These are phyloP conservation scores for Vinca major DNA, from an alignment of 305 asterid genomes.

Conservation along the genomic window DNA sequence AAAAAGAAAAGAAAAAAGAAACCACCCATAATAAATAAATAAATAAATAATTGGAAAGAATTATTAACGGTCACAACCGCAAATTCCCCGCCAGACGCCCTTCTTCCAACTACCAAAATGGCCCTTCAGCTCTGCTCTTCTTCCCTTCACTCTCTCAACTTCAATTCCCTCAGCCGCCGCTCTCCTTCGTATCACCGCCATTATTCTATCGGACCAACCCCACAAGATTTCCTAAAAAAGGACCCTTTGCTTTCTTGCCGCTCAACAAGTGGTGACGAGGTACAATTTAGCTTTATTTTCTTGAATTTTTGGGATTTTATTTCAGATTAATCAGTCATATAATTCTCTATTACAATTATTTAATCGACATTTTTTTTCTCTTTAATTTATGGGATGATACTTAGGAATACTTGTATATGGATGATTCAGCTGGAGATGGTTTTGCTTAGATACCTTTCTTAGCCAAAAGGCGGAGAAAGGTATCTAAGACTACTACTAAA, in stretches of 20 bases:
- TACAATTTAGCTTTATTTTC: constrained; percentile 8
- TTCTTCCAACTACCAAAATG: background rate
- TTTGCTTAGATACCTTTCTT: constrained; percentile 57
- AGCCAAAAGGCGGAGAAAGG: too few species aligned
- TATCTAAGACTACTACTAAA: too few species aligned
- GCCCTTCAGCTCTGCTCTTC: constrained; percentile 28
- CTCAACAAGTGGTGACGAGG: constrained; percentile 51
- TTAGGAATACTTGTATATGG: constrained; percentile 61
- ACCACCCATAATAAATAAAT: too few species aligned
- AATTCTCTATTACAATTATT: too few species aligned
- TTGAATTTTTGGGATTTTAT: background rate
- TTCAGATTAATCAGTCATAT: too few species aligned
- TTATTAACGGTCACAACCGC: constrained; percentile 39
- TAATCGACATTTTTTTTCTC: background rate
- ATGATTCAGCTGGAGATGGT: constrained; percentile 75
- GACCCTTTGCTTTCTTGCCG: constrained; percentile 31
- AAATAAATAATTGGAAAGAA: too few species aligned
- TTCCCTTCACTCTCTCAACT: constrained; percentile 12
- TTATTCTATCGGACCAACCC: constrained; percentile 18
- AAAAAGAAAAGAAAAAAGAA: too few species aligned
- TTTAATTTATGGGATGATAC: constrained; percentile 6
- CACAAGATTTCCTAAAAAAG: constrained; percentile 21
- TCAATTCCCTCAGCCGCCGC: constrained; percentile 15
- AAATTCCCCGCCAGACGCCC: background rate
- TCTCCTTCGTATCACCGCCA: constrained; percentile 5